phyloP scores from a whole-genome alignment of 1,284 basidiomycete species.

The Microbotryum silenes-acaulis region DNA sequence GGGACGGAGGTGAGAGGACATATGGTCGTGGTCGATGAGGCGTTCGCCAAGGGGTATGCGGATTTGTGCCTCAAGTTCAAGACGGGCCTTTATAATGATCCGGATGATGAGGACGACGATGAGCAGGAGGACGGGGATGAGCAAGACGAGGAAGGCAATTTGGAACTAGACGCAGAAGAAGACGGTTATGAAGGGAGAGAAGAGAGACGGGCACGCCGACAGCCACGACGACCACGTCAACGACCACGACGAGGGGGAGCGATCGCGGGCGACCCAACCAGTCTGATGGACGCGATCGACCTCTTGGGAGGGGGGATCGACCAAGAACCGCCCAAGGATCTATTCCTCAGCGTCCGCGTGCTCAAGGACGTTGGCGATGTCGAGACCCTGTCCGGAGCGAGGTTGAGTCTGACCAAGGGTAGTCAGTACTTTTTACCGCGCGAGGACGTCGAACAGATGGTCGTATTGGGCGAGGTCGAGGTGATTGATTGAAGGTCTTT shows the following conservation, averaged over 20 bases:
- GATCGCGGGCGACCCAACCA: neutral
- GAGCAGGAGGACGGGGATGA: too few species aligned
- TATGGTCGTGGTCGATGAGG: constrained; percentile 81
- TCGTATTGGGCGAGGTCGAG: constrained; percentile 84
- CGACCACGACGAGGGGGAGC: constrained; percentile 14
- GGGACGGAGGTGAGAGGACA: constrained; percentile 59
- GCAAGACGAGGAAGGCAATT: neutral
- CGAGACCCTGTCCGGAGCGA: constrained; percentile 70
- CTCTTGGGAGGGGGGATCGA: constrained; percentile 63
- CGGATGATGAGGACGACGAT: too few species aligned
- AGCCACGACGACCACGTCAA: constrained; percentile 48
- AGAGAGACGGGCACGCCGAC: neutral
- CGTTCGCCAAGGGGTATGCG: constrained; percentile 78
- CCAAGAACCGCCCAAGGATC: constrained; percentile 62
- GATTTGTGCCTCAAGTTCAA: constrained; percentile 73
- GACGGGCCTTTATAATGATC: constrained; percentile 46
- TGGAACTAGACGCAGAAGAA: neutral
- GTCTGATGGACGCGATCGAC: constrained; percentile 50
- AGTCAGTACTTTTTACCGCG: constrained; percentile 77
- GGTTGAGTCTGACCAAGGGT: constrained; percentile 78
- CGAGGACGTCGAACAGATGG: constrained; percentile 80
- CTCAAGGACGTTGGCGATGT: constrained; percentile 79
- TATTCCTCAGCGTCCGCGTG: constrained; percentile 69
- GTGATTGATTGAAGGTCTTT: constrained; percentile 18
- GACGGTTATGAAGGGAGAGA: neutral